A percentile compares a stretch with the other conserved stretches of the same genome.
Evolutionary conservation across 495 filamentous ascomycete genomes (phyloP).

Genomic region (Tuber melanosporum): DNA sequence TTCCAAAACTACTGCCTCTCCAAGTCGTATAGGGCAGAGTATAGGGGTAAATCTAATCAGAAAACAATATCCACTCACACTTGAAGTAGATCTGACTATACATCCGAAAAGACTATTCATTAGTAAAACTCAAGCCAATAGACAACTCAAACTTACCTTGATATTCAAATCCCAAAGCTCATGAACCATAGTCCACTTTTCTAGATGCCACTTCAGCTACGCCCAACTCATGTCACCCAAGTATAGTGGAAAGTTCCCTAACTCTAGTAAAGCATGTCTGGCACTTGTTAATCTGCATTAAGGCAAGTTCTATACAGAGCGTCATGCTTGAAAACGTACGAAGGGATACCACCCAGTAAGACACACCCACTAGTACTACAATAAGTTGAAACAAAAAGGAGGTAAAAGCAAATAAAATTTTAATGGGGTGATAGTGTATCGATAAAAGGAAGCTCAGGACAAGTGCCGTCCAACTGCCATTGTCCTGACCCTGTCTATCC

Average conservation of each 20-base stretch:
- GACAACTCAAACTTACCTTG: neutral
- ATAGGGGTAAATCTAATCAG: too few relatives aligned
- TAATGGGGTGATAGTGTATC: too few relatives aligned
- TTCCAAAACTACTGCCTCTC: too few relatives aligned
- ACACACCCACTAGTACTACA: too few relatives aligned
- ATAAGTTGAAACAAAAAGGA: too few relatives aligned
- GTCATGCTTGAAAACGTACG: neutral
- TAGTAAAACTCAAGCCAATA: neutral
- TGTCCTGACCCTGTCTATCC: too few relatives aligned
- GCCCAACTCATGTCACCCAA: neutral
- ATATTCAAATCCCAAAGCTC: neutral
- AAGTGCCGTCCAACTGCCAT: too few relatives aligned
- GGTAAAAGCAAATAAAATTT: too few relatives aligned
- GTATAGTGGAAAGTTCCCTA: neutral
- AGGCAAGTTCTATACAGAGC: neutral
- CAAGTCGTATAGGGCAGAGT: too few relatives aligned
- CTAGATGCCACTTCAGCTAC: neutral
- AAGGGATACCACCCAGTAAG: neutral
- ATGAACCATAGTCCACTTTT: neutral
- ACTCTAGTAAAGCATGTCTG: neutral
- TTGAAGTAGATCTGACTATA: neutral
- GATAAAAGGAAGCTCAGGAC: too few relatives aligned
- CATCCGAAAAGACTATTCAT: neutral
- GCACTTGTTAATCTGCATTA: neutral
- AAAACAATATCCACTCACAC: too few relatives aligned